These are phyloP conservation scores for Sclerospora graminicola DNA, from an alignment of 352 stramenopile species.

Conservation along the genomic window DNA sequence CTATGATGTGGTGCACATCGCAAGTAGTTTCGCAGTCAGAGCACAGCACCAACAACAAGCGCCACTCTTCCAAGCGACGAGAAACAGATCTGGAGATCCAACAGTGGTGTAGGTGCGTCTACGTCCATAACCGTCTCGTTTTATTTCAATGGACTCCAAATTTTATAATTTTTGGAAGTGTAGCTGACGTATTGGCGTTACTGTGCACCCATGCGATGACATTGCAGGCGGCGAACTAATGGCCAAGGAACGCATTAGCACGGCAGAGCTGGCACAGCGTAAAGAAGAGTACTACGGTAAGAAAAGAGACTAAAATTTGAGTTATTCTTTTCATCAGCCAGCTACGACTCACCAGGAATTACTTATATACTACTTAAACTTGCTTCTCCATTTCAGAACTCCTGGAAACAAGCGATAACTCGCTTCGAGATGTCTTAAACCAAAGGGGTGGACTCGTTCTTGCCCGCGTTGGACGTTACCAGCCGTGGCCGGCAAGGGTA, in stretches of 20 bases:
- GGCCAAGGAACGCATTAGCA: conserved; percentile 31
- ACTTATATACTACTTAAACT: not conserved
- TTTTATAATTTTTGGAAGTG: not conserved
- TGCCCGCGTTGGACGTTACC: conserved; percentile 66
- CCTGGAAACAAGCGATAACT: conserved; percentile 37
- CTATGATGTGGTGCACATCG: conserved; percentile 3
- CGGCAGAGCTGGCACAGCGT: conserved; percentile 26
- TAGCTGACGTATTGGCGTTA: conserved; percentile 2
- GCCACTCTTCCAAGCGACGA: conserved; percentile 12
- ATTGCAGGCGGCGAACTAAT: conserved; percentile 9
- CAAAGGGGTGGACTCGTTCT: conserved; percentile 68
- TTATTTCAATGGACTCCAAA: not conserved
- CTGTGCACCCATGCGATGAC: not conserved
- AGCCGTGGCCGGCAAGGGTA: conserved; percentile 76
- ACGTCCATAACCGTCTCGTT: not conserved
- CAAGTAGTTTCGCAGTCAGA: conserved; percentile 9
- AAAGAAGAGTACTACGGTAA: conserved; percentile 51
- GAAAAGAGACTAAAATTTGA: not conserved
- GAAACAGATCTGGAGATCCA: conserved; percentile 9
- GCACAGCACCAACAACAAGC: not conserved
- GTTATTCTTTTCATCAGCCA: not conserved
- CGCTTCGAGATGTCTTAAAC: conserved; percentile 63
- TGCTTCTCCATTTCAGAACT: conserved; percentile 29
- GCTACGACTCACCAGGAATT: not conserved
- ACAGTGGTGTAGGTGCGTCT: conserved; percentile 5